Evolutionary conservation across 179 eudicot genomes (phyloP).

Genomic region (Pouteria campechiana): DNA sequence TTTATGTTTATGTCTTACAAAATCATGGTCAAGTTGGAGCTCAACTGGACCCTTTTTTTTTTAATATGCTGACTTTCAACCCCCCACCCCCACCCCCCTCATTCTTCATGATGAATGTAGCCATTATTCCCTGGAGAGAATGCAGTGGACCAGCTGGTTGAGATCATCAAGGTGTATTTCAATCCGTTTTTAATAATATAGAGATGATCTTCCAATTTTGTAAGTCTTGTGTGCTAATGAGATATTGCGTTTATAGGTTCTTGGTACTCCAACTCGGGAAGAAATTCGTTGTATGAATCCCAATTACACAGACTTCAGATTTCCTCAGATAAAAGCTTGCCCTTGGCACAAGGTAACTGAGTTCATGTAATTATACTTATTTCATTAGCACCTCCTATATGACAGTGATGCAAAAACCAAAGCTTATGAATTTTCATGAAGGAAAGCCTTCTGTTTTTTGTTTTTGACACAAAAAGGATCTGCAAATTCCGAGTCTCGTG

Average conservation of each 20-base stretch:
- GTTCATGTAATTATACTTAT: neutral
- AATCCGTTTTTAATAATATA: too few species aligned
- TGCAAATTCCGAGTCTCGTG: too few species aligned
- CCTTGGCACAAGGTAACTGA: constrained; percentile 87
- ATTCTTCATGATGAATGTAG: constrained; percentile 15
- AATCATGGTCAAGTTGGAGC: neutral
- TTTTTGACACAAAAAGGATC: too few species aligned
- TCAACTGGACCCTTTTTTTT: neutral
- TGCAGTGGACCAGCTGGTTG: constrained; percentile 94
- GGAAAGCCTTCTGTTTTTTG: neutral
- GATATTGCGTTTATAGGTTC: constrained; percentile 39
- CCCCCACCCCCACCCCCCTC: constrained; percentile 1
- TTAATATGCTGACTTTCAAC: neutral
- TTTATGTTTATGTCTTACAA: neutral
- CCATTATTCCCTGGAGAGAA: constrained; percentile 91
- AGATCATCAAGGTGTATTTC: constrained; percentile 77
- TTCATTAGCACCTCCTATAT: neutral
- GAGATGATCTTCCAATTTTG: neutral
- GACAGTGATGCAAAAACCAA: too few species aligned
- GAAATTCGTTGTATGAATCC: constrained; percentile 98
- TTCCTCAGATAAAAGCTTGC: constrained; percentile 86
- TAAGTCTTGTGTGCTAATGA: neutral
- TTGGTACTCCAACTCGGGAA: constrained; percentile 95
- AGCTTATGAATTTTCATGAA: too few species aligned
- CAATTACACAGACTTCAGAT: constrained; percentile 76